Percentiles rank a stretch among this genome's conserved stretches.
Conservation (phyloP, 2,329 filamentous ascomycete species). For the Alternaria dauci region DNA sequence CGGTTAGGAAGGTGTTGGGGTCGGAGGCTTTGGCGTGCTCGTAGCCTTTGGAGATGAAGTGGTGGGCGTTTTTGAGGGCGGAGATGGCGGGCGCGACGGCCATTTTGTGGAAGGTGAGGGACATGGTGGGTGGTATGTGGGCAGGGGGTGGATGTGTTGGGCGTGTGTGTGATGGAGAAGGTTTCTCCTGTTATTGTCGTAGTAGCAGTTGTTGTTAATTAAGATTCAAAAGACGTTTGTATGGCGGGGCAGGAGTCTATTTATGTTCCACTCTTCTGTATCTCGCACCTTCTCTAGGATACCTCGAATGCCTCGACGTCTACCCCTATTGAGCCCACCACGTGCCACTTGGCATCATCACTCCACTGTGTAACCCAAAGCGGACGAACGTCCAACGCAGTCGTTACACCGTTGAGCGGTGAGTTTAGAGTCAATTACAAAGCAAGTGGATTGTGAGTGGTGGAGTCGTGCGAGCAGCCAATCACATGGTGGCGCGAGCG, state of each 20-base stretch:
- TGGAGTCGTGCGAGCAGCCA: not conserved
- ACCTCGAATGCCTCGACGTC: not conserved
- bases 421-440: not conserved
- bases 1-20: conserved; percentile 50
- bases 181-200: too few relatives aligned
- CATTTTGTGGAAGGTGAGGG: conserved; percentile 43
- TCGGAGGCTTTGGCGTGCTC: conserved; percentile 51
- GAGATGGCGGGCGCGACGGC: conserved; percentile 55
- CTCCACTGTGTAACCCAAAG: not conserved
- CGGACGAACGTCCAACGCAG: not conserved
- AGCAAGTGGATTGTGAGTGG: not conserved
- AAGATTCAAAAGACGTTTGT: not conserved
- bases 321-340: not conserved
- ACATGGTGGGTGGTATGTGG: conserved; percentile 21
- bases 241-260: not conserved
- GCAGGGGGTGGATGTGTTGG: not conserved
- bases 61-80: conserved; percentile 54
- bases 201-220: not conserved
- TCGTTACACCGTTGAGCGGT: not conserved
- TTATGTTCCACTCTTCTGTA: not conserved
- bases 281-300: conserved; percentile 1
- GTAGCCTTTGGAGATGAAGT: conserved; percentile 57
- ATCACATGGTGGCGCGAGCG: not conserved
- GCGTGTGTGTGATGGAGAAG: not conserved
- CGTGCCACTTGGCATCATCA: conserved; percentile 1